Evolutionary conservation across 208 protist species (phyloP).

Genomic region (Tritrichomonas foetus): DNA sequence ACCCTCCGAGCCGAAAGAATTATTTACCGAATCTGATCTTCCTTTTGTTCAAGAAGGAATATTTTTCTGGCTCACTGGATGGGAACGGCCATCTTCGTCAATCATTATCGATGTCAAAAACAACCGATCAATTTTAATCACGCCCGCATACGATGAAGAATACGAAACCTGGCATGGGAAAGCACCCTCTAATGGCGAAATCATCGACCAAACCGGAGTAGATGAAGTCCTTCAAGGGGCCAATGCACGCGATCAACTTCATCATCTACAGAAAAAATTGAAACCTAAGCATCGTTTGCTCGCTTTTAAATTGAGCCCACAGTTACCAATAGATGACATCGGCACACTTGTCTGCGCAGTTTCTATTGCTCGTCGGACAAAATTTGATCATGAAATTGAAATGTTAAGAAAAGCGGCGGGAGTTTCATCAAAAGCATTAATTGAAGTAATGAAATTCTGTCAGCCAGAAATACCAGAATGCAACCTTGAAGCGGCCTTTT

Average conservation of each 20-base stretch:
- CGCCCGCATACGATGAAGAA: background rate
- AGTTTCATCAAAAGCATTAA: constrained; percentile 33
- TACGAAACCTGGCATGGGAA: background rate
- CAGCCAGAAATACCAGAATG: constrained; percentile 35
- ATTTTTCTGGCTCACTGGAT: background rate
- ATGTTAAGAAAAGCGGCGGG: background rate
- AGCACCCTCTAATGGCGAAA: background rate
- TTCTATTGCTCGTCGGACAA: background rate
- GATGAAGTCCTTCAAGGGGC: background rate
- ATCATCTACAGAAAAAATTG: too few relatives aligned
- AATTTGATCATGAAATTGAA: constrained; percentile 34
- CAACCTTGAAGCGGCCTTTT: constrained; percentile 27
- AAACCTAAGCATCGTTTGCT: too few relatives aligned
- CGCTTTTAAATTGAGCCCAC: too few relatives aligned
- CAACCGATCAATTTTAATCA: background rate
- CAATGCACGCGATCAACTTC: too few relatives aligned
- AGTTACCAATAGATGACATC: background rate
- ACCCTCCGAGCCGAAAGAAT: too few relatives aligned
- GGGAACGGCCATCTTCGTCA: background rate
- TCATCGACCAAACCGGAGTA: background rate
- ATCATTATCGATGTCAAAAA: background rate
- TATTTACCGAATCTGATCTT: too few relatives aligned
- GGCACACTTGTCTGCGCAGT: background rate
- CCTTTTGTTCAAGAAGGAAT: background rate
- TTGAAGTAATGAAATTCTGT: constrained; percentile 46